These are phyloP conservation scores for Vigna trinervia DNA, from an alignment of 306 rosid species.

Conservation along the genomic window DNA sequence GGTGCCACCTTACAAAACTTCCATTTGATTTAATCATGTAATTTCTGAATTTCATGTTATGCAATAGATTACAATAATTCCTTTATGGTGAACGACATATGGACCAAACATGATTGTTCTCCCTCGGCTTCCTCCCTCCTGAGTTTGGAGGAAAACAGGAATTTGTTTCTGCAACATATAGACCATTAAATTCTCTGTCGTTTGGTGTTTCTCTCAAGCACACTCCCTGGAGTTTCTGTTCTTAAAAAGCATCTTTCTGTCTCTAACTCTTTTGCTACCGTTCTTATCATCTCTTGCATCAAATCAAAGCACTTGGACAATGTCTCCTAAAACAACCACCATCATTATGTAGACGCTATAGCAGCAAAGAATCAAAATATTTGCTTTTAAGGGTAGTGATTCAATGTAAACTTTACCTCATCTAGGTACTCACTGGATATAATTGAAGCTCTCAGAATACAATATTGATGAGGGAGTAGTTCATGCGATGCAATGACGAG, in stretches of 20 bases:
- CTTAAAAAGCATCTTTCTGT: constrained; percentile 42
- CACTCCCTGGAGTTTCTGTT: constrained; percentile 59
- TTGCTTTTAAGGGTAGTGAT: not conserved
- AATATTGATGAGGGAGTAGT: constrained; percentile 51
- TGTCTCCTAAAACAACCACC: constrained; percentile 56
- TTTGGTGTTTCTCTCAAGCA: constrained; percentile 55
- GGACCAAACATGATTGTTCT: constrained; percentile 7
- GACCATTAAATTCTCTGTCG: constrained; percentile 50
- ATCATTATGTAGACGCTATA: not conserved
- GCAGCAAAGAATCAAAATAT: constrained; percentile 14
- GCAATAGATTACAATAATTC: not conserved
- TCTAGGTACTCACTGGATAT: constrained; percentile 57
- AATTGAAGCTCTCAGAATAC: constrained; percentile 53
- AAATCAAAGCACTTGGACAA: constrained; percentile 54
- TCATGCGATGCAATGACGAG: constrained; percentile 59
- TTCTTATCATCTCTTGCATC: constrained; percentile 54
- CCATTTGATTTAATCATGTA: not conserved
- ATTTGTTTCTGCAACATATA: constrained; percentile 37
- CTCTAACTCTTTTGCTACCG: constrained; percentile 41
- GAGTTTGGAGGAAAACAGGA: constrained; percentile 37
- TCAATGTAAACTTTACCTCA: constrained; percentile 50
- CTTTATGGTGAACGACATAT: not conserved
- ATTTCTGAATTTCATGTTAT: constrained; percentile 10
- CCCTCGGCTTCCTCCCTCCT: constrained; percentile 33
- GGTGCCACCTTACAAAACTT: constrained; percentile 15